Evolutionary conservation across 2,329 filamentous ascomycete species (phyloP).

Genomic region (Aspergillus quadrilineatus): DNA sequence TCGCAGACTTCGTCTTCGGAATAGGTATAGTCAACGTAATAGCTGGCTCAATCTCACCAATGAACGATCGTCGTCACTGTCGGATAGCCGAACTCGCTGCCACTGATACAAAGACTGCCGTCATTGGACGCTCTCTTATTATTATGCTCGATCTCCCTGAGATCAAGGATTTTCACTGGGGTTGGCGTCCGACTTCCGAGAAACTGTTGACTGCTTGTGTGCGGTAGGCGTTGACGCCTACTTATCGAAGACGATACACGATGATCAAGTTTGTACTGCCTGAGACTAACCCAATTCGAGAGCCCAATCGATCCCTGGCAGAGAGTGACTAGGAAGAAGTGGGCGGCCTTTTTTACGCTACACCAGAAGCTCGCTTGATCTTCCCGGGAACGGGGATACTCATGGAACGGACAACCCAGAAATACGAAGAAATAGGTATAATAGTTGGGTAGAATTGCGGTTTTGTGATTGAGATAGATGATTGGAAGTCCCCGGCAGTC

Average conservation of each 20-base stretch:
- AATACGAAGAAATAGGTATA: background rate
- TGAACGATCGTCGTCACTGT: background rate
- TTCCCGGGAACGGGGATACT: background rate
- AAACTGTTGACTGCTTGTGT: too few relatives aligned
- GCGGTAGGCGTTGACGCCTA: too few relatives aligned
- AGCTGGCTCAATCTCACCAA: background rate
- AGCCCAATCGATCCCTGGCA: background rate
- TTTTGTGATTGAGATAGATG: background rate
- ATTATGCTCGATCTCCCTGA: background rate
- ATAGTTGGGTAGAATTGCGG: background rate
- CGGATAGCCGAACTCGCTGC: background rate
- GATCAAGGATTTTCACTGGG: background rate
- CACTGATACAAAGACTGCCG: background rate
- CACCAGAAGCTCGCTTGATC: background rate
- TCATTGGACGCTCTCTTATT: background rate
- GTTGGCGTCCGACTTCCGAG: background rate
- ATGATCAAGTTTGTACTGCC: background rate
- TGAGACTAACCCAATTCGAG: background rate
- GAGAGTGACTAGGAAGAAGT: background rate
- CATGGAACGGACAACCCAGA: background rate
- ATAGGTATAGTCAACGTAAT: background rate
- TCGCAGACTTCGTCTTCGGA: background rate
- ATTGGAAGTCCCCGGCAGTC: background rate
- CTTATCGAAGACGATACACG: background rate
- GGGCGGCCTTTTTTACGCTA: background rate